Evolutionary conservation across 345 rosid genomes (phyloP).

Genomic region (Zanthoxylum bungeanum): DNA sequence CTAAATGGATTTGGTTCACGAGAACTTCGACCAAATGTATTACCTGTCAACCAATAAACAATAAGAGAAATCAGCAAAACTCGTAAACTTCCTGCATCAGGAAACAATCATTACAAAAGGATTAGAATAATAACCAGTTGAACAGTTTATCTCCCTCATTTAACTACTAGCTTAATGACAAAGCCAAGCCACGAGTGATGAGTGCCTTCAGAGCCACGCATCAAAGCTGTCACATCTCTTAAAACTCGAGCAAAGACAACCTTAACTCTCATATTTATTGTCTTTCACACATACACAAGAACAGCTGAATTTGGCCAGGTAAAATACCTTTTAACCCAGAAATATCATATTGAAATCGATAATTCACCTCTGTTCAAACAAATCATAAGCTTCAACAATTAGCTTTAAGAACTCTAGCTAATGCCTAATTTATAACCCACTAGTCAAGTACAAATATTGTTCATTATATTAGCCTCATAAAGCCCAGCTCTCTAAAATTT

Average conservation of each 20-base stretch:
- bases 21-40: conserved; percentile 62
- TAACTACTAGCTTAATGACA: not conserved
- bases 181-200: not conserved
- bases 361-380: not conserved
- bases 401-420: not conserved
- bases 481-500: not conserved
- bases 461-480: not conserved
- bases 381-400: not conserved
- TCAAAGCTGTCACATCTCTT: not conserved
- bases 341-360: not conserved
- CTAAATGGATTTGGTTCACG: conserved; percentile 79
- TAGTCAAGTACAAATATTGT: too few species aligned
- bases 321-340: not conserved
- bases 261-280: not conserved
- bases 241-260: not conserved
- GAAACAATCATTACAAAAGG: not conserved
- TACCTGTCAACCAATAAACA: conserved; percentile 38
- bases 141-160: not conserved
- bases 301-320: not conserved
- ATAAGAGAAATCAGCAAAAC: not conserved
- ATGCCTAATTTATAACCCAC: not conserved
- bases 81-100: not conserved
- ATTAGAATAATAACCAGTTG: not conserved
- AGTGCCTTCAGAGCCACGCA: not conserved
- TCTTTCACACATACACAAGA: not conserved